Evolutionary conservation across 2,329 filamentous ascomycete species (phyloP).

Genomic region (Colletotrichum musicola): DNA sequence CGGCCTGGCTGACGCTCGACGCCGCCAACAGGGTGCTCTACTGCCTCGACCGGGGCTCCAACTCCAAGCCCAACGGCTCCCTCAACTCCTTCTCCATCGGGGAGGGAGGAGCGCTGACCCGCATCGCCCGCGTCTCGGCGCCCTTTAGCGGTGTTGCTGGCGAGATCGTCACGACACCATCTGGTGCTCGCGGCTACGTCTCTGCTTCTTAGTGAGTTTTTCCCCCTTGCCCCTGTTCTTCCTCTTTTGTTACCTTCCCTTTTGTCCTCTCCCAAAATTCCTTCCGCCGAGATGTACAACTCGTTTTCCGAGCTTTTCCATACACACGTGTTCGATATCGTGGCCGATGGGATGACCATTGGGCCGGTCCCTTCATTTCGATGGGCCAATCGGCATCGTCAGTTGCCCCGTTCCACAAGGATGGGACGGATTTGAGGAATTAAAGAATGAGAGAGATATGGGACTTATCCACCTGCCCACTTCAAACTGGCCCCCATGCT

Average conservation of each 20-base stretch:
- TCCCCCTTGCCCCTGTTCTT: neutral
- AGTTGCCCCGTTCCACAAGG: conserved; percentile 5
- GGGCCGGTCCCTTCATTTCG: conserved; percentile 11
- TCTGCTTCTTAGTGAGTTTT: conserved; percentile 40
- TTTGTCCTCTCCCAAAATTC: neutral
- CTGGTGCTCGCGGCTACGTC: conserved; percentile 39
- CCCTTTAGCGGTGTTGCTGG: conserved; percentile 40
- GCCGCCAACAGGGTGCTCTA: conserved; percentile 35
- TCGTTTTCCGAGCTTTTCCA: conserved; percentile 2
- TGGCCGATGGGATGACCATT: conserved; percentile 17
- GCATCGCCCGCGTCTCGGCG: conserved; percentile 37
- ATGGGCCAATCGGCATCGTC: conserved; percentile 15
- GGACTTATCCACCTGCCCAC: conserved; percentile 5
- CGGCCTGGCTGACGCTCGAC: conserved; percentile 39
- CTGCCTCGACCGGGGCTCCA: conserved; percentile 37
- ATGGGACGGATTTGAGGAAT: neutral
- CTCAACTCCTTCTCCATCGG: conserved; percentile 40
- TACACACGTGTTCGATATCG: neutral
- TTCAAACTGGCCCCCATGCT: neutral
- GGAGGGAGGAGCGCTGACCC: conserved; percentile 34
- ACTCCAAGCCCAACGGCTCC: conserved; percentile 29
- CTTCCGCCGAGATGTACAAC: neutral
- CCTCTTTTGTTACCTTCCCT: neutral
- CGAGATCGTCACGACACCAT: conserved; percentile 39
- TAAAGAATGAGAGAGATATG: neutral